phyloP scores from a whole-genome alignment of 2,329 filamentous ascomycete species.

The Plenodomus tracheiphilus region DNA sequence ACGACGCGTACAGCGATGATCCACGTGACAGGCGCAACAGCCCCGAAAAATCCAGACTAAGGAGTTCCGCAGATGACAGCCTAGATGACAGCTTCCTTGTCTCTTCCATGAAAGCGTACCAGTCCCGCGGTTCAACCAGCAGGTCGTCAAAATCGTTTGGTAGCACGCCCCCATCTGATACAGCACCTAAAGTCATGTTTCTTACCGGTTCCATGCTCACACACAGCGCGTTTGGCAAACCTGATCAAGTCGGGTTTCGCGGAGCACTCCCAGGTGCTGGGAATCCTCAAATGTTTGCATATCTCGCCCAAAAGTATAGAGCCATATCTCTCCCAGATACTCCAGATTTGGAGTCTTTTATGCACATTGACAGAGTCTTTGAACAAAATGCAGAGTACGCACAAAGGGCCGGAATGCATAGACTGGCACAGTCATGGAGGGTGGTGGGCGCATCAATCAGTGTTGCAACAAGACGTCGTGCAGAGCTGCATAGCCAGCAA shows the following conservation, averaged over 20 bases:
- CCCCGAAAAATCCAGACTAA: conserved; percentile 52
- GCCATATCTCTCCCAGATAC: conserved; percentile 43
- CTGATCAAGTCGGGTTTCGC: conserved; percentile 53
- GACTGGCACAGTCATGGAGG: conserved; percentile 63
- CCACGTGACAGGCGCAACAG: conserved; percentile 49
- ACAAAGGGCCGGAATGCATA: conserved; percentile 53
- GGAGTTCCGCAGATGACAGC: conserved; percentile 61
- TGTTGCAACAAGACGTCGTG: conserved; percentile 51
- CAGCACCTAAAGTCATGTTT: conserved; percentile 52
- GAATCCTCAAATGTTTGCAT: conserved; percentile 45
- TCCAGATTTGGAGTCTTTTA: conserved; percentile 43
- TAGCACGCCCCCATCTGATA: conserved; percentile 57
- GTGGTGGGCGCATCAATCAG: conserved; percentile 57
- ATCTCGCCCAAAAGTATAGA: conserved; percentile 51
- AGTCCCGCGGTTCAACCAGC: conserved; percentile 51
- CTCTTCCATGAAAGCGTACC: conserved; percentile 52
- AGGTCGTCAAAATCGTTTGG: conserved; percentile 57
- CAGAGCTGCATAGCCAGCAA: conserved; percentile 35
- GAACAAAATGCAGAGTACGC: conserved; percentile 59
- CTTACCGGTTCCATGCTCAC: conserved; percentile 56
- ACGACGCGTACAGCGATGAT: conserved; percentile 45
- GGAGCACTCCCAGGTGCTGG: conserved; percentile 51
- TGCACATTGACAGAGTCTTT: conserved; percentile 48
- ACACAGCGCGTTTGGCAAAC: conserved; percentile 45
- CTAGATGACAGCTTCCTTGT: conserved; percentile 60